These are phyloP conservation scores for Candida sanyaensis DNA, from an alignment of 1,139 yeast species.

Conservation along the genomic window DNA sequence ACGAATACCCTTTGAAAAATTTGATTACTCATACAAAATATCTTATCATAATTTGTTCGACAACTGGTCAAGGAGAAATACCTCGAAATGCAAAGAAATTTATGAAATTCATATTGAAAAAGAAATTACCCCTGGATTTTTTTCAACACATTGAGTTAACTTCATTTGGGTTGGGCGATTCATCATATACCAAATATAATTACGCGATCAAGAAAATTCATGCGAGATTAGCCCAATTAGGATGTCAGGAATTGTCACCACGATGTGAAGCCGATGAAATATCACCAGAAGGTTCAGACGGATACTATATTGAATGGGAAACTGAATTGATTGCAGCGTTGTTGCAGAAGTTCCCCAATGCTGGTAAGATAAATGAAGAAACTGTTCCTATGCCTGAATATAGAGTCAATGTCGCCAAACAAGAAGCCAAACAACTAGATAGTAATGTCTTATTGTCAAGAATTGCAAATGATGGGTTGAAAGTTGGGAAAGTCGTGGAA, in stretches of 20 bases:
- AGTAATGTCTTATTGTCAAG: conserved; percentile 2
- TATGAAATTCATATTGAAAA: conserved; percentile 72
- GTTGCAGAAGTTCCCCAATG: conserved; percentile 8
- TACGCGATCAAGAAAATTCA: conserved; percentile 84
- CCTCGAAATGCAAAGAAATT: conserved; percentile 75
- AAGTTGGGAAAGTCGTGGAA: conserved; percentile 42
- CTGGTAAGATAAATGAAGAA: conserved; percentile 14
- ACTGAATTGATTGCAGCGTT: conserved; percentile 48
- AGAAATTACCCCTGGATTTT: conserved; percentile 64
- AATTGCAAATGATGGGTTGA: conserved; percentile 11
- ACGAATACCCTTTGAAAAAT: conserved; percentile 58
- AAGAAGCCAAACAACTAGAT: neutral
- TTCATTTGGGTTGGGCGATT: conserved; percentile 92
- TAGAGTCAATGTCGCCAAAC: conserved; percentile 8
- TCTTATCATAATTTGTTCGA: conserved; percentile 74
- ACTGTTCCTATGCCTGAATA: conserved; percentile 21
- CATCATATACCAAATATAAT: conserved; percentile 85
- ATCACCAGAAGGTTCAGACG: conserved; percentile 77
- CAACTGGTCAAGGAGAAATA: conserved; percentile 95
- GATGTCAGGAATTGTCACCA: conserved; percentile 69
- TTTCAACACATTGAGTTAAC: conserved; percentile 65
- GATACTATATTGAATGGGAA: conserved; percentile 77
- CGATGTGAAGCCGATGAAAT: conserved; percentile 92
- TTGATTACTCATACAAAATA: conserved; percentile 50
- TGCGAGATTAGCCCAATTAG: conserved; percentile 74